A percentile compares a stretch with the other conserved stretches of the same genome.
phyloP scores from a whole-genome alignment of 1,139 yeast genomes.

The Suhomyces kunorum region DNA sequence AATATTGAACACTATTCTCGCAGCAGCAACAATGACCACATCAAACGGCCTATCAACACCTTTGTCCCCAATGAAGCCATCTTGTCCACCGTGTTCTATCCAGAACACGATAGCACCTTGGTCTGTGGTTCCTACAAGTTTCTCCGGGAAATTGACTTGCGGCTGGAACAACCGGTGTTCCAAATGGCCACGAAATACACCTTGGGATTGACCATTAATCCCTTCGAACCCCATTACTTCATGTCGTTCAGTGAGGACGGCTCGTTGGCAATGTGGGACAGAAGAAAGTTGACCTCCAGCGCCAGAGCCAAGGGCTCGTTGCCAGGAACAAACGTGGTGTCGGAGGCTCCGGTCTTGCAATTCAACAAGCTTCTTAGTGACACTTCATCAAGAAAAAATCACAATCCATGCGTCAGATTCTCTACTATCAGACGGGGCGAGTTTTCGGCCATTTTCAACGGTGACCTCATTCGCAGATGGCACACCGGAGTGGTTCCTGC shows the following conservation, averaged over 20 bases:
- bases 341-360: constrained; percentile 62
- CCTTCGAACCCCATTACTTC: constrained; percentile 61
- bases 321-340: constrained; percentile 25
- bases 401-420: constrained; percentile 69
- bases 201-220: constrained; percentile 68
- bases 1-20: constrained; percentile 63
- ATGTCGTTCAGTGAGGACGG: constrained; percentile 84
- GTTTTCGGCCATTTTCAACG: constrained; percentile 77
- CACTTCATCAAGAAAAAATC: constrained; percentile 57
- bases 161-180: constrained; percentile 67
- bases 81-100: constrained; percentile 65
- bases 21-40: constrained; percentile 42
- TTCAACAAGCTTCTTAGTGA: constrained; percentile 71
- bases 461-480: constrained; percentile 81
- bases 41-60: constrained; percentile 57
- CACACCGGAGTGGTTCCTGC: constrained; percentile 60
- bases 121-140: constrained; percentile 79
- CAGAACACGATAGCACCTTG: constrained; percentile 56
- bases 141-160: constrained; percentile 73
- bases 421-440: constrained; percentile 71
- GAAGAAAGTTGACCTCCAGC: constrained; percentile 55
- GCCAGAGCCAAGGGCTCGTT: constrained; percentile 17
- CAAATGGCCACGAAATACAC: constrained; percentile 79
- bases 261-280: constrained; percentile 82
- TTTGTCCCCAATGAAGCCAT: constrained; percentile 76